phyloP scores from a whole-genome alignment of 371 early-diverging fungal genomes.

The Capillidium heterosporum region DNA sequence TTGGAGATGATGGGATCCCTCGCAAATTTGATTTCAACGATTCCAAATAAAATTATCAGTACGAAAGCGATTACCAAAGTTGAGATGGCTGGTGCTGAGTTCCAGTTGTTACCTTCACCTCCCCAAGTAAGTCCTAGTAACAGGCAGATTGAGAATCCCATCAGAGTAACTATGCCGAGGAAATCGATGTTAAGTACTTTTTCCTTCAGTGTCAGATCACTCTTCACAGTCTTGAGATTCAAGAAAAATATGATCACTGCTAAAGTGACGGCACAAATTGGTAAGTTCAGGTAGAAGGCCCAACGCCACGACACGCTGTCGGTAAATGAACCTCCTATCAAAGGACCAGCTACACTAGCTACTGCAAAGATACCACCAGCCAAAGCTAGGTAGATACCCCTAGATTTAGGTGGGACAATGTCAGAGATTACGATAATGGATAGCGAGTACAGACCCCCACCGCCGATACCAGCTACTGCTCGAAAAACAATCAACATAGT shows the following conservation, averaged over 20 bases:
- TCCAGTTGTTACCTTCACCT: conserved; percentile 12
- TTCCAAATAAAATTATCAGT: conserved; percentile 16
- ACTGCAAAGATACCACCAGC: conserved; percentile 29
- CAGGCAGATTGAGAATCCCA: conserved; percentile 20
- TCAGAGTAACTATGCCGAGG: conserved; percentile 20
- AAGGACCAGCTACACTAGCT: conserved; percentile 47
- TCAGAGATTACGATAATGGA: conserved; percentile 50
- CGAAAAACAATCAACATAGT: conserved; percentile 40
- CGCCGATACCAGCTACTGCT: conserved; percentile 40
- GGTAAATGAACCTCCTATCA: conserved; percentile 51
- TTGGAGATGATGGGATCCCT: conserved; percentile 32
- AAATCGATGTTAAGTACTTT: conserved; percentile 46
- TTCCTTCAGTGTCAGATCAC: conserved; percentile 15
- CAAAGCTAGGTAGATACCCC: conserved; percentile 27
- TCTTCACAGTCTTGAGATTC: conserved; percentile 17
- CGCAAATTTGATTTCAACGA: conserved; percentile 26
- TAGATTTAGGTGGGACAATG: conserved; percentile 11
- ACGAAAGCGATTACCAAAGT: conserved; percentile 25
- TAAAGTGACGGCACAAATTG: conserved; percentile 27
- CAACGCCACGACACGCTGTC: conserved; percentile 31
- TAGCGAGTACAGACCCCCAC: conserved; percentile 48
- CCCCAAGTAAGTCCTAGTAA: conserved; percentile 32
- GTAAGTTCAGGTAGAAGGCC: conserved; percentile 61
- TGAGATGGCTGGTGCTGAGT: conserved; percentile 27
- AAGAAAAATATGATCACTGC: conserved; percentile 17